Conservation (phyloP, 2,329 filamentous ascomycete genomes). For the Venturia pyrina region DNA sequence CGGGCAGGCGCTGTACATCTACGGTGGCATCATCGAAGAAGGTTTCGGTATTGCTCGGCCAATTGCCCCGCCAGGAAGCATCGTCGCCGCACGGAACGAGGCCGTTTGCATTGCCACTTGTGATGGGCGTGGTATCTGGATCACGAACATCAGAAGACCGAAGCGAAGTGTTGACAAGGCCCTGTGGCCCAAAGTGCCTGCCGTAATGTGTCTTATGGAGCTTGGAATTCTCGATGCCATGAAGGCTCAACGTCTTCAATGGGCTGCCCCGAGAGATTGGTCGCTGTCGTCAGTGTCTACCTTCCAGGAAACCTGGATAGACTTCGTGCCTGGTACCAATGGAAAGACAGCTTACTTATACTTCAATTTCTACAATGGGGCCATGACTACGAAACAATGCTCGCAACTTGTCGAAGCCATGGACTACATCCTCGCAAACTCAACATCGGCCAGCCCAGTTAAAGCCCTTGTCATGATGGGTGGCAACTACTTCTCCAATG, state of each 20-base stretch:
- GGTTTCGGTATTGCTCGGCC: constrained; percentile 12
- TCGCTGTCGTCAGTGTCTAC: constrained; percentile 21
- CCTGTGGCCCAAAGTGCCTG: constrained; percentile 34
- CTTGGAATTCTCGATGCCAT: constrained; percentile 23
- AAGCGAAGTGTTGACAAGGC: constrained; percentile 29
- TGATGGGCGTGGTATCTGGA: constrained; percentile 33
- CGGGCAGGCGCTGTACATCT: constrained; percentile 29
- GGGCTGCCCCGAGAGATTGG: constrained; percentile 21
- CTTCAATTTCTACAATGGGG: constrained; percentile 36
- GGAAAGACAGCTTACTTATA: constrained; percentile 27
- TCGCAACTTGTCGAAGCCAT: constrained; percentile 27
- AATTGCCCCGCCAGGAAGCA: constrained; percentile 18
- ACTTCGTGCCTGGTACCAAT: constrained; percentile 23
- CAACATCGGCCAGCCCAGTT: constrained; percentile 21
- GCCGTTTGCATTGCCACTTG: constrained; percentile 26
- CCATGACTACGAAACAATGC: constrained; percentile 33
- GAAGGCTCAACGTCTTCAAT: constrained; percentile 15
- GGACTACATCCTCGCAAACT: constrained; percentile 24
- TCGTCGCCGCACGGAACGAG: constrained; percentile 26
- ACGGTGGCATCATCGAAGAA: constrained; percentile 32
- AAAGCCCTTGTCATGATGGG: constrained; percentile 31
- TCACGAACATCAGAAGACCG: constrained; percentile 30
- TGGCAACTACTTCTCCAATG: constrained; percentile 35
- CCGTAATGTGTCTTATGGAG: constrained; percentile 25
- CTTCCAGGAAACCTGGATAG: constrained; percentile 32